Evolutionary conservation across 148 eudicot genomes (phyloP).

Genomic region (Polygonum aviculare): DNA sequence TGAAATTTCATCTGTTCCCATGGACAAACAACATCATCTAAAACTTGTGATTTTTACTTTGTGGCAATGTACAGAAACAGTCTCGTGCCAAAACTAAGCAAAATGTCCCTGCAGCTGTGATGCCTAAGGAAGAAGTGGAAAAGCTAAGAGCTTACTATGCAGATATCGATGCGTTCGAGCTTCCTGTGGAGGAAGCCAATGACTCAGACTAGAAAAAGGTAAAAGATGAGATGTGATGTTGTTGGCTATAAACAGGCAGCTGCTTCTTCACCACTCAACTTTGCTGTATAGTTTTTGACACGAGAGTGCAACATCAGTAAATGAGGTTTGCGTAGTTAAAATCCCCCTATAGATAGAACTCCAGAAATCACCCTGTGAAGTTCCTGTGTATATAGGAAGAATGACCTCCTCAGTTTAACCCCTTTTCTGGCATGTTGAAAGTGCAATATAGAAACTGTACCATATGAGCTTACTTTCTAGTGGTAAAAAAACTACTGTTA

Average conservation of each 20-base stretch:
- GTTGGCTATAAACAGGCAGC: background rate
- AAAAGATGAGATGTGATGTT: background rate
- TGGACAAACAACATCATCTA: background rate
- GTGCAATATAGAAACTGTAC: background rate
- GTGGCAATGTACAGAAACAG: slow-evolving; percentile 19
- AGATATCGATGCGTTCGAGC: slow-evolving; percentile 35
- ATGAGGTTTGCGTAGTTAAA: background rate
- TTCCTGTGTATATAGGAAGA: background rate
- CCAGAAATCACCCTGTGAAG: background rate
- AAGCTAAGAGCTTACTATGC: slow-evolving; percentile 32
- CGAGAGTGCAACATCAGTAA: slow-evolving; percentile 3
- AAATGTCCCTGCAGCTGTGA: slow-evolving; percentile 10
- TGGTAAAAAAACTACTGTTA: background rate
- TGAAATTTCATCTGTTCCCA: background rate
- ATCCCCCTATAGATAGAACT: background rate
- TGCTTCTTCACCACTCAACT: background rate
- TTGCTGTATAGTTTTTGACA: background rate
- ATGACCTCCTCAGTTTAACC: background rate
- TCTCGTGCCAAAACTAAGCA: slow-evolving; percentile 15
- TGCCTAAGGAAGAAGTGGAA: slow-evolving; percentile 28
- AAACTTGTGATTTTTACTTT: background rate
- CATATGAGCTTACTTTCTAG: background rate
- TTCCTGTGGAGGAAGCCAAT: slow-evolving; percentile 22
- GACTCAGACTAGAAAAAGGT: slow-evolving; percentile 16
- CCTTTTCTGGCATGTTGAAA: background rate